Evolutionary conservation across 345 rosid species (phyloP).

Genomic region (Boechera divaricarpa): DNA sequence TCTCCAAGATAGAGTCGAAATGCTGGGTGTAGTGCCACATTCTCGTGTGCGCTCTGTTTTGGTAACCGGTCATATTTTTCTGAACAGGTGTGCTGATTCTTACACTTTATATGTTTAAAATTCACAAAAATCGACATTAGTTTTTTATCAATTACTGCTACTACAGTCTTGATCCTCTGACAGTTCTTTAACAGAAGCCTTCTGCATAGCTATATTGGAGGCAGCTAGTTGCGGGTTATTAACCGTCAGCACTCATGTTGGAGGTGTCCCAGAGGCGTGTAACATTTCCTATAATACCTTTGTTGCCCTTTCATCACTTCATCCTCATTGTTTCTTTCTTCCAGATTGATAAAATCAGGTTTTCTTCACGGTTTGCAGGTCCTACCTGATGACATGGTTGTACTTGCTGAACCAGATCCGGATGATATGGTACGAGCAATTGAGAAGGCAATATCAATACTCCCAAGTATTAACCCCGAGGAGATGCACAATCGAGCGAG

Average conservation of each 20-base stretch:
- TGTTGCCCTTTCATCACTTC: background rate
- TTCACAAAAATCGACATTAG: background rate
- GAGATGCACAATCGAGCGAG: conserved; percentile 88
- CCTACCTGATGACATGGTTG: conserved; percentile 96
- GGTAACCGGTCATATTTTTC: conserved; percentile 84
- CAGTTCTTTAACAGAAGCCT: conserved; percentile 98
- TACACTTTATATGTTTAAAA: background rate
- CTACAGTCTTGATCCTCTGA: conserved; percentile 37
- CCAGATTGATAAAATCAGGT: background rate
- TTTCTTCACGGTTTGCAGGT: conserved; percentile 54
- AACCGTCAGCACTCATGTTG: conserved; percentile 94
- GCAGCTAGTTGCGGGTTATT: conserved; percentile 97
- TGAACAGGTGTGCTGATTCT: conserved; percentile 66
- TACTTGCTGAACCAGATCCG: conserved; percentile 96
- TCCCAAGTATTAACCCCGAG: conserved; percentile 83
- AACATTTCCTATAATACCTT: background rate
- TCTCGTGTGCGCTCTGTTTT: conserved; percentile 81
- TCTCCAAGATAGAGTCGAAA: conserved; percentile 93
- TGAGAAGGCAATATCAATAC: conserved; percentile 74
- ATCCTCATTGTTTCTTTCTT: background rate
- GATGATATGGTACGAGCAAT: conserved; percentile 86
- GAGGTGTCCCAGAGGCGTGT: conserved; percentile 97
- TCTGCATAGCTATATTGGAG: conserved; percentile 97
- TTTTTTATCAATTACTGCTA: conserved; percentile 3
- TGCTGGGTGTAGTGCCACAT: conserved; percentile 94